These are phyloP conservation scores for Debaryomyces udenii DNA, from an alignment of 1,139 yeast genomes.

Conservation along the genomic window DNA sequence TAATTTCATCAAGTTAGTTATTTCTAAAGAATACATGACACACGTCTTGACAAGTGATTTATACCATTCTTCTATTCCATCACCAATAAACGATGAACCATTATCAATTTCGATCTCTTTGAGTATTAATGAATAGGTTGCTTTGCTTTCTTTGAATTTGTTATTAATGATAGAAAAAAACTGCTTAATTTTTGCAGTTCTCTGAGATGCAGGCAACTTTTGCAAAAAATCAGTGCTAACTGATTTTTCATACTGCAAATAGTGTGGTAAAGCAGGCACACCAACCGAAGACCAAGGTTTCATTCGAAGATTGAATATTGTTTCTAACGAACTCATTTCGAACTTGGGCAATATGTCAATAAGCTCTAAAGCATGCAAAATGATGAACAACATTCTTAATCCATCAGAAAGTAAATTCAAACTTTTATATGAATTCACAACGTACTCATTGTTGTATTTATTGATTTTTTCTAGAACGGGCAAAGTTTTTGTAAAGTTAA, in stretches of 20 bases:
- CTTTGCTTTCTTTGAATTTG: constrained; percentile 22
- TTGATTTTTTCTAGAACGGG: constrained; percentile 29
- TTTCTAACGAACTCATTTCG: constrained; percentile 46
- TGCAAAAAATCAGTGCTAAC: constrained; percentile 17
- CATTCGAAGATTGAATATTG: constrained; percentile 68
- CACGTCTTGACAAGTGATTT: constrained; percentile 31
- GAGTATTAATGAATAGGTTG: constrained; percentile 4
- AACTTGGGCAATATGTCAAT: constrained; percentile 40
- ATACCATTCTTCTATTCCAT: constrained; percentile 23
- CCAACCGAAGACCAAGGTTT: constrained; percentile 86
- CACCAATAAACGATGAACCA: constrained; percentile 14
- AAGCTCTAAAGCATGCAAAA: constrained; percentile 27
- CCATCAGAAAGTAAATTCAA: constrained; percentile 37
- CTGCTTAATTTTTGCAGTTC: constrained; percentile 9
- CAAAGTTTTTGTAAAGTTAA: constrained; percentile 22
- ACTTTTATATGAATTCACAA: constrained; percentile 39
- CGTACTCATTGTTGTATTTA: constrained; percentile 21
- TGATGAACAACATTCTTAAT: constrained; percentile 24
- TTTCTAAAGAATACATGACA: constrained; percentile 24
- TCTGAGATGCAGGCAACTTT: constrained; percentile 1
- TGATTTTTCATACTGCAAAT: constrained; percentile 32
- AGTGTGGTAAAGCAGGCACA: constrained; percentile 67
- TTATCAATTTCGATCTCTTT: constrained; percentile 11
- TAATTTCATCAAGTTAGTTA: constrained; percentile 17
- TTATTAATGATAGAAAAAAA: constrained; percentile 16